These are phyloP conservation scores for Suaeda aralocaspica DNA, from an alignment of 148 eudicot genomes.

Conservation along the genomic window DNA sequence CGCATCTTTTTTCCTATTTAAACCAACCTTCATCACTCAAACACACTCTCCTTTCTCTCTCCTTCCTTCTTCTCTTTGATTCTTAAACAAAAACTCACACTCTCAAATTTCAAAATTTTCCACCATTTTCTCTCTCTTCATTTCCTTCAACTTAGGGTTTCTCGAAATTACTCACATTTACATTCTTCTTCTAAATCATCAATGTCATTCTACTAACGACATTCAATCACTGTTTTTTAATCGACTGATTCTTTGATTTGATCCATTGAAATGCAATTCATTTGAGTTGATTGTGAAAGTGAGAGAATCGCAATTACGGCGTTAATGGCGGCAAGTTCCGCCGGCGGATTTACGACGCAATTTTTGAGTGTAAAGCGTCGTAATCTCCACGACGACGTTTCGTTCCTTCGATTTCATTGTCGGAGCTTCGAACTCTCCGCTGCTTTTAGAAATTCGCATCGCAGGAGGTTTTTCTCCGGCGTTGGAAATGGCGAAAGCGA, in stretches of 20 bases:
- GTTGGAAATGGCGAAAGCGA: constrained; percentile 13
- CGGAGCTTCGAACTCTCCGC: constrained; percentile 20
- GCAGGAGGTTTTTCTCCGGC: constrained; percentile 12
- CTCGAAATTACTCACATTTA: not conserved
- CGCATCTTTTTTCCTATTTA: not conserved
- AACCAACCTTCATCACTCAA: not conserved
- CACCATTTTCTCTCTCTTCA: constrained; percentile 11
- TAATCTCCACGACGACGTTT: constrained; percentile 17
- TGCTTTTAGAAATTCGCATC: not conserved
- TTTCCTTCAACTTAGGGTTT: constrained; percentile 18
- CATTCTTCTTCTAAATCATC: not conserved
- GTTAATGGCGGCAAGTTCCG: constrained; percentile 54
- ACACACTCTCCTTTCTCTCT: not conserved
- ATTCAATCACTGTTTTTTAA: constrained; percentile 1
- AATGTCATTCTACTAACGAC: not conserved
- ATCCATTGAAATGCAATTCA: constrained; percentile 21
- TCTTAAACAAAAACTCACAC: no score
- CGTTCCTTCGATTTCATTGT: constrained; percentile 9
- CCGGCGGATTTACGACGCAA: constrained; percentile 49
- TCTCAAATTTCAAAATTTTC: not conserved
- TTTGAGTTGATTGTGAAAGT: not conserved
- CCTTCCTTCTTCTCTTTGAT: constrained; percentile 1
- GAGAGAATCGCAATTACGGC: not conserved
- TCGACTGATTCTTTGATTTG: constrained; percentile 1
- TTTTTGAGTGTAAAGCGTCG: constrained; percentile 28